These are phyloP conservation scores for Penicillium lagena DNA, from an alignment of 495 filamentous ascomycete genomes.

Conservation along the genomic window DNA sequence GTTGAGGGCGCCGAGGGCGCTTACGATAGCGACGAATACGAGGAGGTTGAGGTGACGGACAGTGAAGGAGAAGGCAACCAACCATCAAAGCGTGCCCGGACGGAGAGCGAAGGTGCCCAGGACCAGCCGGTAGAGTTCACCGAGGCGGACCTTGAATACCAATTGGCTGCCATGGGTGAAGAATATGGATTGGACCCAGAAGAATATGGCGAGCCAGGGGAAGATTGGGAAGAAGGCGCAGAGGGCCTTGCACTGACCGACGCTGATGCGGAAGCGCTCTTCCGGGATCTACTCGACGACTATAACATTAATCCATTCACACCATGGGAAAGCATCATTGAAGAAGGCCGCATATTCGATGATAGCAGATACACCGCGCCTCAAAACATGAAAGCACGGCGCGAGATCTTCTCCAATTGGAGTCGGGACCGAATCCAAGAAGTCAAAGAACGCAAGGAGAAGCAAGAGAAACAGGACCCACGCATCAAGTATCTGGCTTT, in stretches of 20 bases:
- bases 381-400: slow-evolving; percentile 70
- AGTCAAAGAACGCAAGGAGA: slow-evolving; percentile 64
- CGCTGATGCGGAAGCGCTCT: slow-evolving; percentile 62
- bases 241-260: slow-evolving; percentile 62
- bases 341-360: slow-evolving; percentile 75
- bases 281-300: slow-evolving; percentile 82
- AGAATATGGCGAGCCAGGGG: slow-evolving; percentile 62
- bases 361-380: slow-evolving; percentile 83
- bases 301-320: slow-evolving; percentile 76
- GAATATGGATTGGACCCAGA: slow-evolving; percentile 65
- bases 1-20: slow-evolving; percentile 10
- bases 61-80: slow-evolving; percentile 50
- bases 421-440: slow-evolving; percentile 61
- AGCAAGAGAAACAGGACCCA: slow-evolving; percentile 78
- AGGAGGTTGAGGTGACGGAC: slow-evolving; percentile 84
- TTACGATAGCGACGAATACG: slow-evolving; percentile 63
- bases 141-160: slow-evolving; percentile 91
- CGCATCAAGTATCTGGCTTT: slow-evolving; percentile 78
- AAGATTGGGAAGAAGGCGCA: slow-evolving; percentile 64
- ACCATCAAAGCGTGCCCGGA: slow-evolving; percentile 60
- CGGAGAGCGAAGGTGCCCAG: slow-evolving; percentile 46
- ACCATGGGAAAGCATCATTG: slow-evolving; percentile 83
- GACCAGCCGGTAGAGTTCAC: slow-evolving; percentile 76
- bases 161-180: slow-evolving; percentile 80
- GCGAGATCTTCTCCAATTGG: slow-evolving; percentile 80